A percentile compares a stretch with the other conserved stretches of the same genome.
Conservation (phyloP, 1,284 basidiomycete genomes). For the Trichosporon asahii region DNA sequence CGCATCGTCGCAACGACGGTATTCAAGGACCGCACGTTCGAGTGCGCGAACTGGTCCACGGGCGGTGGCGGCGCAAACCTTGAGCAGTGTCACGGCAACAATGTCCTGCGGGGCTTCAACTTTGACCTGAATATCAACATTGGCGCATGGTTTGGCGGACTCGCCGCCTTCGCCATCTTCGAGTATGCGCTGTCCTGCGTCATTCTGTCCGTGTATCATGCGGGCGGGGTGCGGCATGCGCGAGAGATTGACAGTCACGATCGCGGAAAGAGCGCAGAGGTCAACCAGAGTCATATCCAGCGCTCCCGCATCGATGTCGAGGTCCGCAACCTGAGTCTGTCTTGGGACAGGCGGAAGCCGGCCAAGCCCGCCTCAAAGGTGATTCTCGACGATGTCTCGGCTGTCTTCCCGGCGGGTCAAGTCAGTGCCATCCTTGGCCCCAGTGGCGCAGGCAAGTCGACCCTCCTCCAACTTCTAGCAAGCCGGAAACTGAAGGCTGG, state of each 20-base stretch:
- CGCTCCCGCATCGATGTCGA: slow-evolving; percentile 50
- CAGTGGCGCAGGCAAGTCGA: slow-evolving; percentile 54
- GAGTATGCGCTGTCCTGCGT: slow-evolving; percentile 47
- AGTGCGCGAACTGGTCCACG: slow-evolving; percentile 39
- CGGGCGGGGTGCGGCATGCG: slow-evolving; percentile 54
- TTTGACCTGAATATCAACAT: slow-evolving; percentile 46
- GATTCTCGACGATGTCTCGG: slow-evolving; percentile 53
- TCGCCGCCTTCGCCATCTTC: slow-evolving; percentile 49
- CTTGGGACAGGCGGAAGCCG: slow-evolving; percentile 39
- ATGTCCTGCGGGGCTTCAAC: slow-evolving; percentile 50
- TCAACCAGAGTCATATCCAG: slow-evolving; percentile 48
- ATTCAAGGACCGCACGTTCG: slow-evolving; percentile 51
- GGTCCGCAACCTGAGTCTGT: slow-evolving; percentile 41
- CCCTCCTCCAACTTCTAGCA: slow-evolving; percentile 55
- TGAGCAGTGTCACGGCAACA: slow-evolving; percentile 52
- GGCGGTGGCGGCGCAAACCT: slow-evolving; percentile 44
- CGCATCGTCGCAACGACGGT: slow-evolving; percentile 50
- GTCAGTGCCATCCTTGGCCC: slow-evolving; percentile 55
- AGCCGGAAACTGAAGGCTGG: slow-evolving; percentile 49
- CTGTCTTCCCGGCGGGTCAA: slow-evolving; percentile 53
- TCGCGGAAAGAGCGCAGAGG: slow-evolving; percentile 45
- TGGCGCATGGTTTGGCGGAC: slow-evolving; percentile 51
- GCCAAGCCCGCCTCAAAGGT: slow-evolving; percentile 38
- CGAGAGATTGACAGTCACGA: slow-evolving; percentile 44
- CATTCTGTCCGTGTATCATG: slow-evolving; percentile 46